A percentile compares a stretch with the other conserved stretches of the same genome.
phyloP scores from a whole-genome alignment of 2,329 filamentous ascomycete species.

The Aspergillus pseudoterreus region DNA sequence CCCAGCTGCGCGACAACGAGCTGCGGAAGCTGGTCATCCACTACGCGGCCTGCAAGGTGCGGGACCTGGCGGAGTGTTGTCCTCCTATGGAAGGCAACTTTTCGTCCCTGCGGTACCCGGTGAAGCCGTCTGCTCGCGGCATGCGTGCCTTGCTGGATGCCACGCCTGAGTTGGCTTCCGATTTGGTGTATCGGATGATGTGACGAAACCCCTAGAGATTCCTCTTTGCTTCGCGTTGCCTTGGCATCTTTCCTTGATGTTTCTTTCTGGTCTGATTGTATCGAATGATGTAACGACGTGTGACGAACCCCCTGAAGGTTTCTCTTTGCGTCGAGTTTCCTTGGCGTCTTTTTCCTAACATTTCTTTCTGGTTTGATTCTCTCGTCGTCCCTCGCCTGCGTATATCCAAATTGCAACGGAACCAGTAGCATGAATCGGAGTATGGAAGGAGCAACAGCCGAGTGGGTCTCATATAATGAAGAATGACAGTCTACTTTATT shows the following conservation, averaged over 20 bases:
- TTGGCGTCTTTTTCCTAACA: constrained; percentile 7
- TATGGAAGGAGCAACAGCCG: background rate
- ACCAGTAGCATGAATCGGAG: background rate
- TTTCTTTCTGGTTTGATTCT: background rate
- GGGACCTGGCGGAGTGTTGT: constrained; percentile 34
- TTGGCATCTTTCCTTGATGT: constrained; percentile 6
- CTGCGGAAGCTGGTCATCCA: constrained; percentile 38
- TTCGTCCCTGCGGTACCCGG: constrained; percentile 18
- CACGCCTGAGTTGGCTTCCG: constrained; percentile 38
- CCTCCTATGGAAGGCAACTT: constrained; percentile 21
- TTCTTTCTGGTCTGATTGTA: constrained; percentile 20
- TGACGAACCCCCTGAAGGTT: background rate
- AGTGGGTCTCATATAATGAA: background rate
- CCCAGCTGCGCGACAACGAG: constrained; percentile 37
- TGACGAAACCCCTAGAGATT: constrained; percentile 1
- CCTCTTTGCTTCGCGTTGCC: constrained; percentile 8
- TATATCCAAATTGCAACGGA: background rate
- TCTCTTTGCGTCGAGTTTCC: constrained; percentile 9
- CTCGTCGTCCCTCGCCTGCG: background rate
- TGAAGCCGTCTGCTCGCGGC: constrained; percentile 26
- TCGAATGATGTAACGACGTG: constrained; percentile 27
- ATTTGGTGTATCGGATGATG: constrained; percentile 40
- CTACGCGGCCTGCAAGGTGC: constrained; percentile 39
- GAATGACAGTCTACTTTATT: background rate
- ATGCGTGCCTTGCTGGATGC: constrained; percentile 35